Evolutionary conservation across 1,284 basidiomycete species (phyloP).

Genomic region (Trichosporon sp.): DNA sequence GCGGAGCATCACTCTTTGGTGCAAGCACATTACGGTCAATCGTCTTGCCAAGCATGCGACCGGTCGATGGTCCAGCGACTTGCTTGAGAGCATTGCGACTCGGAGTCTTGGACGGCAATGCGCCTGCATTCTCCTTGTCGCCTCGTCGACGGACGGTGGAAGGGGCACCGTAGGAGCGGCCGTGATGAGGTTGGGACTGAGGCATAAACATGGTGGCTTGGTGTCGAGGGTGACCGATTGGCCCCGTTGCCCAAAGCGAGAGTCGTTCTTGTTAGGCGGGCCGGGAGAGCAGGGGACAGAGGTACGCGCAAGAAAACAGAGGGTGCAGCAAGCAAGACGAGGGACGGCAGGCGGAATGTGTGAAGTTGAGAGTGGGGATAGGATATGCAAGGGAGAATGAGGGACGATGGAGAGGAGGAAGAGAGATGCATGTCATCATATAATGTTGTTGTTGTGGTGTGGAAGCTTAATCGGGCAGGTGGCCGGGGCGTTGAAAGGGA

Average conservation of each 20-base stretch:
- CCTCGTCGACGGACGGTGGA: slow-evolving; percentile 14
- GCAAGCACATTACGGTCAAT: slow-evolving; percentile 17
- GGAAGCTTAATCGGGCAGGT: not conserved
- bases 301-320: not conserved
- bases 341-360: not conserved
- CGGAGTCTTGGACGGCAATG: slow-evolving; percentile 18
- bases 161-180: slow-evolving; percentile 9
- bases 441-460: slow-evolving; percentile 5
- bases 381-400: not conserved
- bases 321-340: not conserved
- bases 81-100: slow-evolving; percentile 13
- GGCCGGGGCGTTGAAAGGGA: slow-evolving; percentile 1
- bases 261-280: not conserved
- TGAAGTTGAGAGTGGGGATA: not conserved
- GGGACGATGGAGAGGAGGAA: not conserved
- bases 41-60: slow-evolving; percentile 16
- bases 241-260: not conserved
- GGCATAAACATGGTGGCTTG: slow-evolving; percentile 15
- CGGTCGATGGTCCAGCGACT: slow-evolving; percentile 8
- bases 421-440: not conserved
- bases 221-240: not conserved
- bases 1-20: not conserved
- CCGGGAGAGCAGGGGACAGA: not conserved
- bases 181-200: slow-evolving; percentile 10
- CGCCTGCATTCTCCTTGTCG: slow-evolving; percentile 20